These are phyloP conservation scores for Claviceps fusiformis DNA, from an alignment of 2,329 filamentous ascomycete species.

Conservation along the genomic window DNA sequence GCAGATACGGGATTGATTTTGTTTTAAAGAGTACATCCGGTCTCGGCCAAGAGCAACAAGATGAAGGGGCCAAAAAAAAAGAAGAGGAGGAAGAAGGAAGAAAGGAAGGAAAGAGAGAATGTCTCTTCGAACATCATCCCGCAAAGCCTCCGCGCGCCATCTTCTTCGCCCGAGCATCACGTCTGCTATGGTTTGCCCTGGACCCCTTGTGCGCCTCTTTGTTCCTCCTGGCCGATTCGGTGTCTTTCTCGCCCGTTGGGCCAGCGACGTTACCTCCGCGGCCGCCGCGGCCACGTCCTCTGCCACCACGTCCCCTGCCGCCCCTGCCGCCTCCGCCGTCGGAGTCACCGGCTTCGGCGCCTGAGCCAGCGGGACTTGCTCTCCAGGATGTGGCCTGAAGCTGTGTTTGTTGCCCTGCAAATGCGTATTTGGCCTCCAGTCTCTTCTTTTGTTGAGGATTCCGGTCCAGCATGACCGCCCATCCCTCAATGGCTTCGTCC, in stretches of 20 bases:
- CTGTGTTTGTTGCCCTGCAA: conserved; percentile 51
- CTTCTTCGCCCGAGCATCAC: conserved; percentile 55
- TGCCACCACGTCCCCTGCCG: conserved; percentile 29
- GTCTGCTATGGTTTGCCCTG: conserved; percentile 73
- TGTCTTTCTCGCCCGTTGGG: conserved; percentile 54
- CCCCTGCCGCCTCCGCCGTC: conserved; percentile 24
- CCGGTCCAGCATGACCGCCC: conserved; percentile 72
- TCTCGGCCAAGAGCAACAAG: conserved; percentile 8
- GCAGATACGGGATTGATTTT: too few species aligned
- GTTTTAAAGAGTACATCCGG: neutral
- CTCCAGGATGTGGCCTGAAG: conserved; percentile 54
- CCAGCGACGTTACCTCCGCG: conserved; percentile 50
- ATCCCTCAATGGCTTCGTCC: conserved; percentile 88
- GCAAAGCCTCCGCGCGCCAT: conserved; percentile 40
- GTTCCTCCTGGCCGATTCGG: conserved; percentile 53
- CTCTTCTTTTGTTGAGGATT: conserved; percentile 54
- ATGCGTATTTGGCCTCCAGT: conserved; percentile 58
- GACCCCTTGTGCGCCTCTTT: conserved; percentile 78
- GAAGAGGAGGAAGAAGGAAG: too few species aligned
- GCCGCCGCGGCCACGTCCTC: conserved; percentile 27
- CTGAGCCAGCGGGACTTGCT: conserved; percentile 37
- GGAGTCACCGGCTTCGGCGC: conserved; percentile 41
- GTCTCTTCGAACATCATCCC: conserved; percentile 12
- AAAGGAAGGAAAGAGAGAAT: too few species aligned
- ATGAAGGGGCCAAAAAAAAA: neutral